Conservation (phyloP, 108 stramenopile genomes). For the Pseudonitzschia pungens region DNA sequence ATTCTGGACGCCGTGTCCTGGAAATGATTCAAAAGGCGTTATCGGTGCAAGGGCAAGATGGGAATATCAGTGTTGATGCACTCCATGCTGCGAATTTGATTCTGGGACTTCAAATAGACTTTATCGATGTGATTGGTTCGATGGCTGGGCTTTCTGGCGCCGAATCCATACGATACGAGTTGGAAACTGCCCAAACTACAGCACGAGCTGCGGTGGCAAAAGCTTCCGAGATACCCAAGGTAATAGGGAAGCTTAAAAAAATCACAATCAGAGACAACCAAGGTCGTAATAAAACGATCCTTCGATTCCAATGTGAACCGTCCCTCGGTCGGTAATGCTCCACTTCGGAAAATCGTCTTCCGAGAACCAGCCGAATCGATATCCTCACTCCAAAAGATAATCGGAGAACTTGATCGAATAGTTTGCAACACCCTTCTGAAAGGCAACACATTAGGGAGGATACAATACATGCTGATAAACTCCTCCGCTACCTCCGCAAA, state of each 20-base stretch:
- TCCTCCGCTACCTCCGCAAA: constrained; percentile 54
- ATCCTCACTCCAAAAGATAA: constrained; percentile 33
- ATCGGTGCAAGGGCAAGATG: not conserved
- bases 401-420: constrained; percentile 61
- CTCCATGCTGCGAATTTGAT: constrained; percentile 12
- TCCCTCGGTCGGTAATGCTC: constrained; percentile 72
- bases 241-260: constrained; percentile 13
- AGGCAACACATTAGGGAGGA: constrained; percentile 54
- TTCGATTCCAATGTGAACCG: constrained; percentile 80
- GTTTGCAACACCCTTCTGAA: constrained; percentile 58
- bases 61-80: constrained; percentile 6
- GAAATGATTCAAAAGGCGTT: constrained; percentile 13
- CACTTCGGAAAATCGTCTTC: constrained; percentile 63
- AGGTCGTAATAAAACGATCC: constrained; percentile 29
- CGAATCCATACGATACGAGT: constrained; percentile 11
- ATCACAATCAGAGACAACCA: constrained; percentile 14
- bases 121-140: constrained; percentile 17
- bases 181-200: constrained; percentile 23
- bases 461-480: constrained; percentile 54
- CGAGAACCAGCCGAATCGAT: constrained; percentile 33
- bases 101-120: constrained; percentile 26
- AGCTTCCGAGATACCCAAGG: constrained; percentile 14
- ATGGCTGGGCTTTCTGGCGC: constrained; percentile 29
- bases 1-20: constrained; percentile 5
- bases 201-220: constrained; percentile 13